Evolutionary conservation across 768 basidiomycete genomes (phyloP), one percentile per base, ranked within the genome.

Genomic region (Zangia roseola): DNA sequence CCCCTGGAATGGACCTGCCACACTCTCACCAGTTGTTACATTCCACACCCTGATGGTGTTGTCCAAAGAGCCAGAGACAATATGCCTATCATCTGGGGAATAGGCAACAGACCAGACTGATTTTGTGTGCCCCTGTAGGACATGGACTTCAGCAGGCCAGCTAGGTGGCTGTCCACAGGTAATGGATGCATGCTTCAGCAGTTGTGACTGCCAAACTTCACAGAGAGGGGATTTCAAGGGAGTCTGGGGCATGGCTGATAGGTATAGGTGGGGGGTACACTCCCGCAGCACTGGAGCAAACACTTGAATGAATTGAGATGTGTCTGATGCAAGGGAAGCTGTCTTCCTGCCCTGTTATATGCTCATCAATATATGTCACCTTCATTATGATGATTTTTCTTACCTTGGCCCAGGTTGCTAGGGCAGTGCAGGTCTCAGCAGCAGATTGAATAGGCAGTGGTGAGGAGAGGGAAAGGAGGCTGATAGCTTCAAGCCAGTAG

Each of bases 1-100:
- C 24, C 42, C 43, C 9, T 44, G 28, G 16, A 43, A 31, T 17
- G 42, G 34, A 36, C 45, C 20, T 28, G 48, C 47, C 36, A 53
- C n/a, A 40, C 23, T 33, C 7, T 42, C 35, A 43, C 44, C 24
- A 45, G 45, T 33, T 17, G 39, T 33, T 25, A 33, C 30, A 43
- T 57, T 43, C 59, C 58, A 65, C 19, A 65, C 16, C n/a, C 46
- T 44, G 10, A 43, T 24, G n/a, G 36, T 52, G 0, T 17, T 34
- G 16, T 54, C 53, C 9, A 1, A 0, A 14, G 38, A 40, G 4
- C 40, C 37, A 53, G 43, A 38, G 28, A n/a, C 41, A 53, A 54
- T 21, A 6, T 52, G 33, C 2, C 2, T 23, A 1, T 45, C 50
- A 54, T 53, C 31, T 47, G 42, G 39, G 23, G 49, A 40, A 31